phyloP scores from a whole-genome alignment of 2,329 filamentous ascomycete genomes.

The Colletotrichum tropicicola region DNA sequence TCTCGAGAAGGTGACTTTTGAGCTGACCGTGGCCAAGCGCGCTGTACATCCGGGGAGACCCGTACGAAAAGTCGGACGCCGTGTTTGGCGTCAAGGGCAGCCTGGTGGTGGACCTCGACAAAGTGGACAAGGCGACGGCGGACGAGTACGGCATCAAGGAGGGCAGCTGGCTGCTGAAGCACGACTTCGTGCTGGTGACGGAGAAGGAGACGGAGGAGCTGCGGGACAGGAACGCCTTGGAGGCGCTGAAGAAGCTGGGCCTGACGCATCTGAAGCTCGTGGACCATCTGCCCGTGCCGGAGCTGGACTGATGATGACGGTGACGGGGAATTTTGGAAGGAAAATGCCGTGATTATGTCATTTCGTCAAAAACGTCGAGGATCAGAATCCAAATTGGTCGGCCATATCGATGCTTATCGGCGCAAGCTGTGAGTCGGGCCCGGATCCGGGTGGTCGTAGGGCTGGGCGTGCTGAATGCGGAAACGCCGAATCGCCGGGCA shows the following conservation, averaged over 20 bases:
- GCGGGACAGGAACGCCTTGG: slow-evolving; percentile 69
- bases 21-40: slow-evolving; percentile 57
- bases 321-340: neutral
- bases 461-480: slow-evolving; percentile 8
- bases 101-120: slow-evolving; percentile 71
- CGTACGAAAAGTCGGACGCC: slow-evolving; percentile 84
- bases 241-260: slow-evolving; percentile 74
- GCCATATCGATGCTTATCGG: neutral
- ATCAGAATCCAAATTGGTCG: no score
- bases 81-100: slow-evolving; percentile 90
- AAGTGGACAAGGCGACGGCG: slow-evolving; percentile 61
- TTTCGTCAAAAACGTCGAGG: neutral
- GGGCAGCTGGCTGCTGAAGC: slow-evolving; percentile 70
- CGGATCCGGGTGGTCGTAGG: slow-evolving; percentile 4
- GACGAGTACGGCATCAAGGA: slow-evolving; percentile 70
- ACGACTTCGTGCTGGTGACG: slow-evolving; percentile 82
- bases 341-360: slow-evolving; percentile 1
- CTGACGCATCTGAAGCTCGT: slow-evolving; percentile 73
- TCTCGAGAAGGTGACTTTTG: neutral
- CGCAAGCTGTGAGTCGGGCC: neutral
- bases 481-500: neutral
- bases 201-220: slow-evolving; percentile 74
- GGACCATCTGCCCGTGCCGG: slow-evolving; percentile 80
- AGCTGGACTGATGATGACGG: slow-evolving; percentile 52
- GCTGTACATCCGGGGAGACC: slow-evolving; percentile 79